Evolutionary conservation across 306 rosid species (phyloP).

Genomic region (Dryas octopetala): DNA sequence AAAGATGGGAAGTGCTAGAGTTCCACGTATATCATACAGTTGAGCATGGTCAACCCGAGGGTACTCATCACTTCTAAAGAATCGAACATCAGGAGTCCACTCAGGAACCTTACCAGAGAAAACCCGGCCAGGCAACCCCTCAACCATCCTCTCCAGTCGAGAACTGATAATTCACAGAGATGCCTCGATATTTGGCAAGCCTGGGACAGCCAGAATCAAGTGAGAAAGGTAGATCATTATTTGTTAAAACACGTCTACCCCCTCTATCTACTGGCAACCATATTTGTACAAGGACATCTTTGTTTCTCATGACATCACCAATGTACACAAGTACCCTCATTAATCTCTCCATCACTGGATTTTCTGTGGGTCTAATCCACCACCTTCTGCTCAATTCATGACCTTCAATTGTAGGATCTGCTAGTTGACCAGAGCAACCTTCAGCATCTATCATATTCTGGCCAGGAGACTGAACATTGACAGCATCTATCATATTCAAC

Average conservation of each 20-base stretch:
- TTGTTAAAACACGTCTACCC: conserved; percentile 62
- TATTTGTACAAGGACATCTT: conserved; percentile 73
- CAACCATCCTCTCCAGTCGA: conserved; percentile 54
- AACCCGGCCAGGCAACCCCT: conserved; percentile 91
- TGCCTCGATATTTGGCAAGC: conserved; percentile 64
- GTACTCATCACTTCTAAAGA: conserved; percentile 74
- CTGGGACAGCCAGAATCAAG: conserved; percentile 49
- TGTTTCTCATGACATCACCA: conserved; percentile 55
- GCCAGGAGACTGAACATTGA: conserved; percentile 15
- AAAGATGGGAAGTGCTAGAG: conserved; percentile 84
- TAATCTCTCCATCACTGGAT: conserved; percentile 59
- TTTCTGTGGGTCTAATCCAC: conserved; percentile 57
- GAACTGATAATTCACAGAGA: conserved; percentile 59
- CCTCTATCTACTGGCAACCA: conserved; percentile 77
- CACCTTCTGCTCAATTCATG: conserved; percentile 46
- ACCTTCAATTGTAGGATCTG: conserved; percentile 32
- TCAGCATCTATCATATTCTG: conserved; percentile 31
- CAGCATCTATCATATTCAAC: too few relatives aligned
- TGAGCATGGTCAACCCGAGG: conserved; percentile 77
- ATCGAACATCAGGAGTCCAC: conserved; percentile 96
- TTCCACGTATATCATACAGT: conserved; percentile 65
- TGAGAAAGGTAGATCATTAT: conserved; percentile 59
- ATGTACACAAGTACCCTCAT: conserved; percentile 55
- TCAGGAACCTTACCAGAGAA: conserved; percentile 75
- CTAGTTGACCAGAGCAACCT: conserved; percentile 33